phyloP scores from a whole-genome alignment of 306 rosid genomes.

The Rosa persica region DNA sequence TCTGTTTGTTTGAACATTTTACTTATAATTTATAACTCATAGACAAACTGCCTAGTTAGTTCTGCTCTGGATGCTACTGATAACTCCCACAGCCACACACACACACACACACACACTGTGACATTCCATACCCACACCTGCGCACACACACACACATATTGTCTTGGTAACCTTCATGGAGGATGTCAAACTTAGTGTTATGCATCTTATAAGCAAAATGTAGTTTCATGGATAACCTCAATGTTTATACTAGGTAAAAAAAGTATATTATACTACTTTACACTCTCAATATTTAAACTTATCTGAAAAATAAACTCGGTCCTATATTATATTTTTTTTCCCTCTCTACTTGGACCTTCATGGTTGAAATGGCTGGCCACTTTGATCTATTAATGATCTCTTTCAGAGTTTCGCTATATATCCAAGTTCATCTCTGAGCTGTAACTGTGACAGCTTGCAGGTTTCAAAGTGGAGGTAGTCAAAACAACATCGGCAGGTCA shows the following conservation, averaged over 20 bases:
- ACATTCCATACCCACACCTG: not conserved
- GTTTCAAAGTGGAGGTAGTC: constrained; percentile 91
- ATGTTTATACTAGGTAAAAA: not conserved
- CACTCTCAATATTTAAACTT: not conserved
- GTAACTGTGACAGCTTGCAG: constrained; percentile 88
- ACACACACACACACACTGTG: not conserved
- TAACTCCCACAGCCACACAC: not conserved
- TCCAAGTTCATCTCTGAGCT: constrained; percentile 30
- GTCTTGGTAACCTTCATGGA: not conserved
- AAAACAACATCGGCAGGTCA: constrained; percentile 95
- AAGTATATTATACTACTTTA: not conserved
- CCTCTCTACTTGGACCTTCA: not conserved
- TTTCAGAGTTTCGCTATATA: constrained; percentile 14
- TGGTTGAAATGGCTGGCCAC: constrained; percentile 4
- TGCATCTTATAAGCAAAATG: not conserved
- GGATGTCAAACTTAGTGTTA: not conserved
- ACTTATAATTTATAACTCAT: not conserved
- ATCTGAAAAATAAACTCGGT: not conserved
- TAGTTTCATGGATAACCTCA: not conserved
- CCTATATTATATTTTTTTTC: not conserved
- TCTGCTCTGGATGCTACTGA: not conserved
- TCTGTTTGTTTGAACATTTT: not conserved
- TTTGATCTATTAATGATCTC: constrained; percentile 7
- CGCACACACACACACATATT: not conserved
- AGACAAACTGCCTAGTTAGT: not conserved